A percentile compares a stretch with the other conserved stretches of the same genome.
Conservation (phyloP, 768 basidiomycete species). For the Xerocomellus amylosporus region DNA sequence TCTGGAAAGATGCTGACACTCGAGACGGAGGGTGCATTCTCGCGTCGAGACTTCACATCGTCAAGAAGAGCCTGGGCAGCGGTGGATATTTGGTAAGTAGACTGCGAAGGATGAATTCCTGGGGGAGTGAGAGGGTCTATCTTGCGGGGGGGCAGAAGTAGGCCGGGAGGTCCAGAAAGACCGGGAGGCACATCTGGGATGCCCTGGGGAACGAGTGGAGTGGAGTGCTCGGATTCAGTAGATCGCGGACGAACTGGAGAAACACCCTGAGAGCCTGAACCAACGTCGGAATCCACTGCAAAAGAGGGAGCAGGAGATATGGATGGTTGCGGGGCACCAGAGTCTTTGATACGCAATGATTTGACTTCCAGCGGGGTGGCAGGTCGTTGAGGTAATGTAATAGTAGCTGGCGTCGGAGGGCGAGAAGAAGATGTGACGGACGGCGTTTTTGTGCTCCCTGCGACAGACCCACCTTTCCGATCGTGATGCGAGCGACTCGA, state of each 20-base stretch:
- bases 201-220: conserved; percentile 46
- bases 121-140: conserved; percentile 49
- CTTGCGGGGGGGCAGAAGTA: conserved; percentile 45
- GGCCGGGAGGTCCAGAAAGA: conserved; percentile 54
- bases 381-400: conserved; percentile 39
- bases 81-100: conserved; percentile 80
- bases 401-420: conserved; percentile 51
- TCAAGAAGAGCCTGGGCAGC: conserved; percentile 83
- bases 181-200: conserved; percentile 56
- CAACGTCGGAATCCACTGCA: conserved; percentile 49
- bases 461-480: conserved; percentile 37
- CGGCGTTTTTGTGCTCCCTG: conserved; percentile 40
- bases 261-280: conserved; percentile 43
- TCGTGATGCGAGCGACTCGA: conserved; percentile 41
- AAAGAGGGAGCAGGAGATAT: conserved; percentile 47
- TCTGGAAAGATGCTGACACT: conserved; percentile 78
- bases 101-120: conserved; percentile 40
- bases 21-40: conserved; percentile 44
- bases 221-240: conserved; percentile 38
- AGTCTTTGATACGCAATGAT: conserved; percentile 39
- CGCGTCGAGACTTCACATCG: conserved; percentile 75
- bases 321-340: conserved; percentile 37
- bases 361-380: conserved; percentile 45
- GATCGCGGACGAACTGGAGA: conserved; percentile 41
- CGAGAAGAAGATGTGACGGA: conserved; percentile 54